These are phyloP conservation scores for Senna siamea DNA, from an alignment of 306 rosid species.

Conservation along the genomic window DNA sequence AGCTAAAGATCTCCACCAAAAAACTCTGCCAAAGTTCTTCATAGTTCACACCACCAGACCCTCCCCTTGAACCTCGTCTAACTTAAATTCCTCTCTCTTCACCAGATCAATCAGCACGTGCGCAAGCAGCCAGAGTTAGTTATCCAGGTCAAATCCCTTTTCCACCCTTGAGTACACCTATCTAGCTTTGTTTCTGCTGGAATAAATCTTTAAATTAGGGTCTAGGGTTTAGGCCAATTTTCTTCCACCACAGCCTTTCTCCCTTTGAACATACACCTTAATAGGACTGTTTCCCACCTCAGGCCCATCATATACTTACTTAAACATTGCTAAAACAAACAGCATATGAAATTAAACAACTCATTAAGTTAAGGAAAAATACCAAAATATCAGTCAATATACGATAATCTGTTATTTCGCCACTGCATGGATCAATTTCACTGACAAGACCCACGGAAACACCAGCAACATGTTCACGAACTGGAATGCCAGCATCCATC, in stretches of 20 bases:
- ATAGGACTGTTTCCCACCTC: neutral
- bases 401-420: conserved; percentile 72
- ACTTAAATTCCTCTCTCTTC: neutral
- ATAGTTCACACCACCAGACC: neutral
- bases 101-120: neutral
- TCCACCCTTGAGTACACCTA: neutral
- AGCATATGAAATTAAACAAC: conserved; percentile 28
- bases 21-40: neutral
- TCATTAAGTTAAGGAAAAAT: conserved; percentile 34
- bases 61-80: neutral
- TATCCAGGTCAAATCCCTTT: neutral
- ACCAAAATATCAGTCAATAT: conserved; percentile 98
- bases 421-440: conserved; percentile 81
- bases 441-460: conserved; percentile 94
- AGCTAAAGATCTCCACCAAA: neutral
- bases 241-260: neutral
- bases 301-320: neutral
- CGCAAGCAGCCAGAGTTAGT: neutral
- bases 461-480: conserved; percentile 92
- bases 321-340: conserved; percentile 28
- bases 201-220: neutral
- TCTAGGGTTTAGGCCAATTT: neutral
- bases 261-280: neutral
- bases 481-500: conserved; percentile 95
- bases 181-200: neutral